Evolutionary conservation across 2,329 filamentous ascomycete species (phyloP).

Genomic region (Colletotrichum viniferum): DNA sequence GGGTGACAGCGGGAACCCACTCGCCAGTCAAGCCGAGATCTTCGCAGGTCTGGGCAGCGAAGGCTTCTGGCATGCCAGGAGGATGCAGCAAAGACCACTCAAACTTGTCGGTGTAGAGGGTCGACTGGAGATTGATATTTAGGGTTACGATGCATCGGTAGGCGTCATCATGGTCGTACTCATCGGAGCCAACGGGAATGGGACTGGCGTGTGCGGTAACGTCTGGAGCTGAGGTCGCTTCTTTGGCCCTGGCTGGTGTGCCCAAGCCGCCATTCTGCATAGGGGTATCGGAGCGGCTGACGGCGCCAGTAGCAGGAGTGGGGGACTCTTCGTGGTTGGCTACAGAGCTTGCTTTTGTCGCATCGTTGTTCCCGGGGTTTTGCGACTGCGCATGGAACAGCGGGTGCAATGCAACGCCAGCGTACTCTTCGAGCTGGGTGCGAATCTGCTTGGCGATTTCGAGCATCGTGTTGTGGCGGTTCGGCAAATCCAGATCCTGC

Average conservation of each 20-base stretch:
- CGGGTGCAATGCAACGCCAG: slow-evolving; percentile 90
- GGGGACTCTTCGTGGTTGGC: slow-evolving; percentile 43
- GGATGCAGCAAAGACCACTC: slow-evolving; percentile 96
- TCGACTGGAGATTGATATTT: slow-evolving; percentile 89
- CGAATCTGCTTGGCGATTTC: slow-evolving; percentile 95
- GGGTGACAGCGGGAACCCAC: slow-evolving; percentile 92
- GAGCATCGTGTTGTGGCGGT: slow-evolving; percentile 69
- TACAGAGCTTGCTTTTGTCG: slow-evolving; percentile 32
- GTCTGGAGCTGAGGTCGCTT: slow-evolving; percentile 51
- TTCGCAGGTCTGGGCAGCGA: slow-evolving; percentile 90
- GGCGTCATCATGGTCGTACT: slow-evolving; percentile 89
- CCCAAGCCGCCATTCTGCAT: slow-evolving; percentile 54
- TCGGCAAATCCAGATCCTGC: slow-evolving; percentile 90
- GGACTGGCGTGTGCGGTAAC: slow-evolving; percentile 74
- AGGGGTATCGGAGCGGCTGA: slow-evolving; percentile 62
- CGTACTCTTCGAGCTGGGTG: slow-evolving; percentile 94
- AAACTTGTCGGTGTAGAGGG: slow-evolving; percentile 95
- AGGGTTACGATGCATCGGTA: slow-evolving; percentile 92
- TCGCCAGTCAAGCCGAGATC: slow-evolving; percentile 89
- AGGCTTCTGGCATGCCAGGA: slow-evolving; percentile 88
- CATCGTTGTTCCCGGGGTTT: slow-evolving; percentile 23
- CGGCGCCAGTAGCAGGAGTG: slow-evolving; percentile 33
- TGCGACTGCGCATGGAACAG: slow-evolving; percentile 73
- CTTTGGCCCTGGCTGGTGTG: slow-evolving; percentile 51
- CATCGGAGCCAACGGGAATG: slow-evolving; percentile 68